These are phyloP conservation scores for Globisporangium nunn DNA, from an alignment of 352 stramenopile genomes.

Conservation along the genomic window DNA sequence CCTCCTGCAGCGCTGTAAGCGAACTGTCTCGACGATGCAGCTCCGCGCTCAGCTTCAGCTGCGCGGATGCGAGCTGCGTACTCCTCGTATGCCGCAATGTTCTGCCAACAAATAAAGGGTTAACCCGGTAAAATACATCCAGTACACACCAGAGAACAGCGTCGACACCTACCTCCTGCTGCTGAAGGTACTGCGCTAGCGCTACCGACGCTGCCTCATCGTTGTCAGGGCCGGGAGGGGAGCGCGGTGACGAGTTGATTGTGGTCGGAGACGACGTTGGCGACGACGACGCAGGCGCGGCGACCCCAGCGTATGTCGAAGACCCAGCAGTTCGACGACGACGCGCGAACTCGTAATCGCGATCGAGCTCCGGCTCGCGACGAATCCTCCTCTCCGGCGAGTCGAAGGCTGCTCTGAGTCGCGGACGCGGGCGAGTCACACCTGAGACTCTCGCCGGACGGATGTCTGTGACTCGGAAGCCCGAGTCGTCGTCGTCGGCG, in stretches of 20 bases:
- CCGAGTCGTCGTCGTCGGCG: background rate
- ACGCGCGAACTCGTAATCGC: constrained; percentile 9
- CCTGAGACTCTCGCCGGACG: background rate
- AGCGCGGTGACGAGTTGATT: constrained; percentile 13
- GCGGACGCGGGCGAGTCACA: constrained; percentile 9
- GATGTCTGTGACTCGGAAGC: background rate
- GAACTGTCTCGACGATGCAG: constrained; percentile 6
- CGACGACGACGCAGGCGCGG: constrained; percentile 14
- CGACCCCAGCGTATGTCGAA: background rate
- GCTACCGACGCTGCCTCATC: constrained; percentile 61
- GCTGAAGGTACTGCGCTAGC: constrained; percentile 54
- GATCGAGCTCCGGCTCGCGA: constrained; percentile 9
- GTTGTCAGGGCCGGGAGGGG: constrained; percentile 17
- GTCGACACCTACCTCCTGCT: constrained; percentile 41
- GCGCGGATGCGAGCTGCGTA: constrained; percentile 36
- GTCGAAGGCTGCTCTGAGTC: constrained; percentile 4
- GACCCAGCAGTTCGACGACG: background rate
- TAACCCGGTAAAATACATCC: too few relatives aligned
- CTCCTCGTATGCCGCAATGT: constrained; percentile 63
- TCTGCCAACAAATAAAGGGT: constrained; percentile 21
- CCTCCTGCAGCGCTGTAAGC: background rate
- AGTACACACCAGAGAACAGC: background rate
- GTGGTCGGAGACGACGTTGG: constrained; percentile 17
- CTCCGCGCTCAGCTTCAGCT: constrained; percentile 10
- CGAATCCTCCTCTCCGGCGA: constrained; percentile 11